Evolutionary conservation across 2,329 filamentous ascomycete species (phyloP), one percentile per base, ranked within the genome.

Genomic region (Coniochaeta hoffmannii): DNA sequence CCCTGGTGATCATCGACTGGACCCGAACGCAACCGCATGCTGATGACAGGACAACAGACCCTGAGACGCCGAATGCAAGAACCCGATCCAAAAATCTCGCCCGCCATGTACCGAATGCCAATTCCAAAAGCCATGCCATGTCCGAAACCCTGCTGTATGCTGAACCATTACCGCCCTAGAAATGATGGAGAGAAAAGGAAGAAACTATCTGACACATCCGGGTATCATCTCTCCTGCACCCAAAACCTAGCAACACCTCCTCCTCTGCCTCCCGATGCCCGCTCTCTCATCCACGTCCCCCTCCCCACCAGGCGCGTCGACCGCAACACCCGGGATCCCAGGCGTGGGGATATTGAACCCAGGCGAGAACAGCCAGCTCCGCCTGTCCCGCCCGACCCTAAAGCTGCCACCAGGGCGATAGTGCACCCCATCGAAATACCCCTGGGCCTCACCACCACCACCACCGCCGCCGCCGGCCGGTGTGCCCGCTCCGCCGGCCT

Each of bases 291-390:
- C 59, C 32, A 62, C 56, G n/a, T n/a, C n/a, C 31, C 63, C 62
- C 26, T 71, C 65, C 4, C 61, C 65, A 1, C 57, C 60, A 8
- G 68, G 69, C 36, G 73, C 73, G 55, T 77, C 78, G 28, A 81
- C 66, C 3, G 76, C 74, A 4, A 82, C 69, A 11, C 76, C 73
- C 2, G 26, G 15, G 9, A 4, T 31, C 2, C 49, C 49, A 31
- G 49, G 49, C 28, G 49, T 51, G 1, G 79, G 78, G 11, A 76
- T 77, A 19, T 19, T 44, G 61, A 83, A 82, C 1, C 66, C 71
- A 0, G 79, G 78, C 1, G 78, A 76, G 61, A 84, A 83, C 24
- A 83, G 65, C 81, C 81, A 84, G 65, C 80, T 83, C 44, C 80
- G 69, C 36, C 81, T 68, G 62, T 85, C 81, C 53, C 79, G 72